Evolutionary conservation across 352 stramenopile genomes (phyloP).

Genomic region (Detonula confervacea): DNA sequence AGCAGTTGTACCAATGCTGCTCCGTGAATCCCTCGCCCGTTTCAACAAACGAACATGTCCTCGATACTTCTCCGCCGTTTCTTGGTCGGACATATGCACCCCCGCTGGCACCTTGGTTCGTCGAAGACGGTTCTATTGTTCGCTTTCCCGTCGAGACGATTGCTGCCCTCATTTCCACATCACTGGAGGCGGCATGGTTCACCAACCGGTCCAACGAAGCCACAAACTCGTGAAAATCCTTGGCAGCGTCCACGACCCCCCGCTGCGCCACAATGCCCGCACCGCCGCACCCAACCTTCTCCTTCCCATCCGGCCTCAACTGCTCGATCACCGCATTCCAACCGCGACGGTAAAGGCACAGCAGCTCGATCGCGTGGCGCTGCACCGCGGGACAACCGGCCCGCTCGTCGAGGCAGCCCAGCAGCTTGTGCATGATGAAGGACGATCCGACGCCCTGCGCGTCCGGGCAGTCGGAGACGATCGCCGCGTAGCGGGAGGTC

Average conservation of each 20-base stretch:
- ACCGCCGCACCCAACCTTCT: not conserved
- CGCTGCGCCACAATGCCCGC: not conserved
- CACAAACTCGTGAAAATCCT: too few relatives aligned
- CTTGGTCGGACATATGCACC: constrained; percentile 23
- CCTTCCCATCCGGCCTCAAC: not conserved
- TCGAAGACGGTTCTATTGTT: not conserved
- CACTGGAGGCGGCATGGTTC: too few relatives aligned
- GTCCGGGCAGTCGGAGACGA: too few relatives aligned
- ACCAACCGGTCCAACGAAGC: constrained; percentile 41
- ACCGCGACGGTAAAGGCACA: constrained; percentile 58
- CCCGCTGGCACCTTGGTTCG: not conserved
- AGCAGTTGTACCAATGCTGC: constrained; percentile 85
- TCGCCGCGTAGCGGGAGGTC: constrained; percentile 38
- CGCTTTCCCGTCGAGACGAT: too few relatives aligned
- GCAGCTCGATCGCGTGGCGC: constrained; percentile 41
- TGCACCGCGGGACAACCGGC: not conserved
- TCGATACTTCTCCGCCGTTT: constrained; percentile 41
- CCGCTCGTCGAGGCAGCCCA: constrained; percentile 40
- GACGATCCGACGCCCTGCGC: too few relatives aligned
- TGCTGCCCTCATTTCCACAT: too few relatives aligned
- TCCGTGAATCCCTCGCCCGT: constrained; percentile 72
- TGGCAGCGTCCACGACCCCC: constrained; percentile 14
- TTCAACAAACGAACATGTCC: constrained; percentile 68
- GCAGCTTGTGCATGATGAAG: constrained; percentile 39
- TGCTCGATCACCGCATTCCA: constrained; percentile 50